Percentiles rank a stretch among this genome's conserved stretches.
phyloP scores from a whole-genome alignment of 1,284 basidiomycete genomes.

The Gomphus bonarii region DNA sequence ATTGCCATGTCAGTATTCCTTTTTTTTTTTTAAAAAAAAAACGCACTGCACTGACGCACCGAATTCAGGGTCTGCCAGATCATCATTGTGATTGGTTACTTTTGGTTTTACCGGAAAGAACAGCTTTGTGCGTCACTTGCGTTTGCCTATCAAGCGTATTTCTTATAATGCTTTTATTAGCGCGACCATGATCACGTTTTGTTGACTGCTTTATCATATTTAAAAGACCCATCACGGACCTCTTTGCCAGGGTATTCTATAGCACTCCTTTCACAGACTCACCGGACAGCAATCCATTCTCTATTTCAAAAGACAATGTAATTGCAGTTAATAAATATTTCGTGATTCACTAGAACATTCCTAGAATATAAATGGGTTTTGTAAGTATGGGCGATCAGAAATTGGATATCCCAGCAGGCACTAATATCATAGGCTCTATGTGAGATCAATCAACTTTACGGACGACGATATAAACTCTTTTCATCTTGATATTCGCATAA shows the following conservation, averaged over 20 bases:
- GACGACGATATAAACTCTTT: too few species aligned
- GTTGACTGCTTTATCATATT: background rate
- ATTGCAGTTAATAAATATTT: background rate
- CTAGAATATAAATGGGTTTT: background rate
- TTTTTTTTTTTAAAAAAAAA: background rate
- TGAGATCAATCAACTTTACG: too few species aligned
- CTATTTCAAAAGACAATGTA: background rate
- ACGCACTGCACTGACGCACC: background rate
- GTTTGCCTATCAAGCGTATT: background rate
- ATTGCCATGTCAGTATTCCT: conserved; percentile 42
- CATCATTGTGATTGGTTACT: conserved; percentile 82
- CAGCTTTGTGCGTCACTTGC: conserved; percentile 35
- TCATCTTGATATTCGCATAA: too few species aligned
- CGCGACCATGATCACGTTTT: conserved; percentile 4
- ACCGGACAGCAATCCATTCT: background rate
- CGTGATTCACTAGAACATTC: background rate
- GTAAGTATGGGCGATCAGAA: too few species aligned
- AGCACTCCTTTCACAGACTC: background rate
- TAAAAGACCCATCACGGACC: background rate
- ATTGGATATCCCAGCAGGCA: background rate
- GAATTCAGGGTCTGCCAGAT: conserved; percentile 46
- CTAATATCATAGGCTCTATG: too few species aligned
- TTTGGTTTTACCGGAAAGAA: conserved; percentile 90
- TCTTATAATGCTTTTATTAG: background rate
- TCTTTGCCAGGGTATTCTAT: background rate